Evolutionary conservation across 768 basidiomycete species (phyloP).

Genomic region (Lactifluus volemus): DNA sequence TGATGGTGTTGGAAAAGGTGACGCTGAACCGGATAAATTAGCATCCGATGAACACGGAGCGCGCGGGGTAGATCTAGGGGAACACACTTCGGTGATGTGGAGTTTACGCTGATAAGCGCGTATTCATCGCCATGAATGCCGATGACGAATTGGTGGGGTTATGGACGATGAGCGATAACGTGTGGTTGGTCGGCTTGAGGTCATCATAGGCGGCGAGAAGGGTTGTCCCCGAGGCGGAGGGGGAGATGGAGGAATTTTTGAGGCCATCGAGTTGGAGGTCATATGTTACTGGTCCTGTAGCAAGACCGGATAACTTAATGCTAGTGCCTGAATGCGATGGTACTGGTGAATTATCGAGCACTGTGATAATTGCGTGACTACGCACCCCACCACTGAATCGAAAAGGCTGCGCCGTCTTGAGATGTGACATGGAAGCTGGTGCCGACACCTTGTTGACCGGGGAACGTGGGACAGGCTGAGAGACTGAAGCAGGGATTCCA

Average conservation of each 20-base stretch:
- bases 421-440: conserved; percentile 57
- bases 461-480: conserved; percentile 38
- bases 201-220: conserved; percentile 43
- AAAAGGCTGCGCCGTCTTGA: conserved; percentile 45
- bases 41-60: conserved; percentile 10
- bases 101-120: conserved; percentile 40
- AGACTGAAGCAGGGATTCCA: conserved; percentile 59
- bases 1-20: conserved; percentile 26
- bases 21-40: conserved; percentile 28
- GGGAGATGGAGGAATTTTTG: conserved; percentile 23
- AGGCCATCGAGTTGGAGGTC: conserved; percentile 35
- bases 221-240: conserved; percentile 25
- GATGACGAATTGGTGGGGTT: conserved; percentile 27
- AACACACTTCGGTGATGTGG: conserved; percentile 28
- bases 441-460: conserved; percentile 43
- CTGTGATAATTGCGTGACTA: conserved; percentile 2
- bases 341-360: neutral
- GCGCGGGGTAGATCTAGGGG: neutral
- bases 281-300: conserved; percentile 28
- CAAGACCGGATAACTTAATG: conserved; percentile 50
- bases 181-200: conserved; percentile 44
- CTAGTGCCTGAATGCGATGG: conserved; percentile 43
- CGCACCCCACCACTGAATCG: conserved; percentile 56
- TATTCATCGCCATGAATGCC: conserved; percentile 42
- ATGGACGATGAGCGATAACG: conserved; percentile 43